Evolutionary conservation across 257 asterid species (phyloP), one percentile per base, ranked within the genome.

Genomic region (Haberlea rhodopensis): DNA sequence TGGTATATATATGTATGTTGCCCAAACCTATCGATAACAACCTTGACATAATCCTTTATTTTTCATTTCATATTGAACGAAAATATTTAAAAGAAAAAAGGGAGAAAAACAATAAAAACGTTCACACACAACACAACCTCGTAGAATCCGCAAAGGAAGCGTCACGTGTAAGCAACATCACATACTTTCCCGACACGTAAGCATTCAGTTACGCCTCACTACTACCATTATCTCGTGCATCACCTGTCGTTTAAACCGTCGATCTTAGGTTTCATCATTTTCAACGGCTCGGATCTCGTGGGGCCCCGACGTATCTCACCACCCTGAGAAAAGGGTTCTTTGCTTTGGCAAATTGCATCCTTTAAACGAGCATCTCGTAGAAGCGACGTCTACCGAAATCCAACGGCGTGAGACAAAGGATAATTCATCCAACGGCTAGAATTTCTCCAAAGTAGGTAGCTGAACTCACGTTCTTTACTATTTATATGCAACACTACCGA

Each of bases 121-220:
- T 29, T 16, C 20, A 6, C 4, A 53, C 49, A 61, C 62, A 57
- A 72, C 63, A 10, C n/a, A 37, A 10, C n/a, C n/a, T 37, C 46
- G n/a, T 11, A 37, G 13, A 37, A 13, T 10, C 10, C 46, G 46
- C n/a, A 5, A 5, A 13, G 10, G 11, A 0, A 32, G 74, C 66
- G 81, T 80, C 80, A 82, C 88, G 80, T 82, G 78, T 68, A 70
- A 71, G 84, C 70, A 15, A 60, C 77, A 63, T 46, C 57, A 62
- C 69, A 72, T 73, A 60, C 85, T 73, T 78, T 31, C 68, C 60
- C 51, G 78, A 81, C 94, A 83, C 94, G 94, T 78, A 72, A 71
- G 65, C 77, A 27, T 52, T 60, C 77, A 11, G 74, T 62, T 66
- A 70, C 82, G 52, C 69, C 53, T 45, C 1, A 15, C 13, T 16